Evolutionary conservation across 169 alveolate species (phyloP).

Genomic region (Plasmodium vinckei): DNA sequence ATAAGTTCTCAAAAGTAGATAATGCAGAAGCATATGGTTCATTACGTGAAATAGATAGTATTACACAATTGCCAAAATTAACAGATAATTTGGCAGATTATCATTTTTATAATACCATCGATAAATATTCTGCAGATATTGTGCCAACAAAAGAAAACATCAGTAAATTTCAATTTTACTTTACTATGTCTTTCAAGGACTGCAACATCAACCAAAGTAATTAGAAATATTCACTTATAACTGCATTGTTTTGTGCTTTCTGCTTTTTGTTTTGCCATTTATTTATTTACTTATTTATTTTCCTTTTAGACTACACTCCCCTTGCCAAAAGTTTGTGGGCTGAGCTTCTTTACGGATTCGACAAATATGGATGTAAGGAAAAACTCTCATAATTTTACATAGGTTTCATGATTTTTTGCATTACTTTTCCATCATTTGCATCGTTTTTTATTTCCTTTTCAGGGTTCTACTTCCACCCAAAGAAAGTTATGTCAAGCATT

Average conservation of each 20-base stretch:
- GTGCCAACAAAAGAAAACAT: neutral
- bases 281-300: neutral
- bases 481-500: constrained; percentile 3
- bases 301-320: constrained; percentile 6
- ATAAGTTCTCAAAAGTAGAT: too few species aligned
- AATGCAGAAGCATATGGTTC: too few species aligned
- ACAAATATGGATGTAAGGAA: constrained; percentile 47
- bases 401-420: neutral
- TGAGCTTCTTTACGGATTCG: constrained; percentile 36
- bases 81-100: neutral
- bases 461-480: constrained; percentile 55
- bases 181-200: constrained; percentile 31
- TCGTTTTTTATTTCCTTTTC: neutral
- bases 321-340: constrained; percentile 6
- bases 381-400: too few species aligned
- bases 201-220: constrained; percentile 63
- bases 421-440: neutral
- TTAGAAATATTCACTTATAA: neutral
- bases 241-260: neutral
- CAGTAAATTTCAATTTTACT: constrained; percentile 6
- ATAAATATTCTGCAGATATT: neutral
- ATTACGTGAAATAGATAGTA: too few species aligned
- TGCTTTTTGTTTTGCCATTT: neutral
- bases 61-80: neutral
- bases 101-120: neutral